Percentiles rank a stretch among this genome's conserved stretches.
Evolutionary conservation across 1,284 basidiomycete species (phyloP).

Genomic region (Coniferiporia weirii): DNA sequence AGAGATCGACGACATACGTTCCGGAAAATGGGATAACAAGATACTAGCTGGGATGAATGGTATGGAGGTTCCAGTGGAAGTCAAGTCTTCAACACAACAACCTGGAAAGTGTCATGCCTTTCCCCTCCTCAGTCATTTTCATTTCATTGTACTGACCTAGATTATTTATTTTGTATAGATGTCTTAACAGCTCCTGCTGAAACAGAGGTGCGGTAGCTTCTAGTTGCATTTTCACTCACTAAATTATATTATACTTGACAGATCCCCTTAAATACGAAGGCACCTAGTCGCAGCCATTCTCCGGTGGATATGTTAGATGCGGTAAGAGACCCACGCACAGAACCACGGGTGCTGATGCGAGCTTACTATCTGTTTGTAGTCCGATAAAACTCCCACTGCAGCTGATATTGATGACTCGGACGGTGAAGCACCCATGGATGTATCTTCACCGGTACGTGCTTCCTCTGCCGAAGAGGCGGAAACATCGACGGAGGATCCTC

Average conservation of each 20-base stretch:
- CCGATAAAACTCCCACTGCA: background rate
- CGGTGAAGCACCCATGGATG: constrained; percentile 7
- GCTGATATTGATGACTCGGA: background rate
- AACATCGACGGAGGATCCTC: background rate
- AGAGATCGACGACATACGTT: constrained; percentile 72
- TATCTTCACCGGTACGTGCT: constrained; percentile 2
- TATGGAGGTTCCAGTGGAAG: background rate
- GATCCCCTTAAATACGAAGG: background rate
- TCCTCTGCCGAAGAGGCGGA: background rate
- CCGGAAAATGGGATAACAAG: constrained; percentile 60
- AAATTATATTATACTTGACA: background rate
- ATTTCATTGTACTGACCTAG: background rate
- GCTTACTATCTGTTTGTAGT: background rate
- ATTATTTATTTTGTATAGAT: background rate
- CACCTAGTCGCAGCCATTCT: background rate
- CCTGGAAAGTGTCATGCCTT: background rate
- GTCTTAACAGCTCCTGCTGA: background rate
- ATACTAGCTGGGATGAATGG: constrained; percentile 5
- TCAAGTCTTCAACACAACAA: background rate
- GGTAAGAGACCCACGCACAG: background rate
- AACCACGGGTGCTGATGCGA: background rate
- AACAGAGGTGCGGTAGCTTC: background rate
- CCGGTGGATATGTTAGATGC: background rate
- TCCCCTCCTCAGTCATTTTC: background rate
- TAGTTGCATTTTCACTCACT: background rate